A percentile compares a stretch with the other conserved stretches of the same genome.
Evolutionary conservation across 2,329 filamentous ascomycete species (phyloP).

Genomic region (Fusarium tanahbumbuense): DNA sequence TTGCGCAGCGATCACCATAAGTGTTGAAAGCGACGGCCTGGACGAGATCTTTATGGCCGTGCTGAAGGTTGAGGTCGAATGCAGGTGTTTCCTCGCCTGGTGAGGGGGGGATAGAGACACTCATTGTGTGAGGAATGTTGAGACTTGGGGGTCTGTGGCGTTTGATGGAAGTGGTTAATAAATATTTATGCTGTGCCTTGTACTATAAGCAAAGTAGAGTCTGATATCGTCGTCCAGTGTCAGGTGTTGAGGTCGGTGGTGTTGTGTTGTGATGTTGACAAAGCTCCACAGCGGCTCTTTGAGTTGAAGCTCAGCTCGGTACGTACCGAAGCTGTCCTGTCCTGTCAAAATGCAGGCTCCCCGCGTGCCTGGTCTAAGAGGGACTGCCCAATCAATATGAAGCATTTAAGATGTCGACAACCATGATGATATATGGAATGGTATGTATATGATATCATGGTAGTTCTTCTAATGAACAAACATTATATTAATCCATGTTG

Average conservation of each 20-base stretch:
- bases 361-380: slow-evolving; percentile 19
- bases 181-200: not conserved
- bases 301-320: slow-evolving; percentile 32
- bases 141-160: too few relatives aligned
- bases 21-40: slow-evolving; percentile 90
- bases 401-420: not conserved
- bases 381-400: slow-evolving; percentile 10
- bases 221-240: slow-evolving; percentile 23
- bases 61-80: slow-evolving; percentile 73
- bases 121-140: slow-evolving; percentile 41
- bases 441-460: too few relatives aligned
- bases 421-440: not conserved
- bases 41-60: slow-evolving; percentile 83
- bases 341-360: slow-evolving; percentile 33
- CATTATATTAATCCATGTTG: not conserved
- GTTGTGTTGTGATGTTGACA: slow-evolving; percentile 43
- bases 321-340: slow-evolving; percentile 20
- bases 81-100: slow-evolving; percentile 59
- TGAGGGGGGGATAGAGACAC: slow-evolving; percentile 50
- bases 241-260: slow-evolving; percentile 5
- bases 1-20: slow-evolving; percentile 91
- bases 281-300: slow-evolving; percentile 42
- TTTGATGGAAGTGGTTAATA: not conserved
- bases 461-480: not conserved
- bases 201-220: not conserved